Conservation (phyloP, 225 moss, liverwort and hornwort genomes). For the Anthoceros angustus region DNA sequence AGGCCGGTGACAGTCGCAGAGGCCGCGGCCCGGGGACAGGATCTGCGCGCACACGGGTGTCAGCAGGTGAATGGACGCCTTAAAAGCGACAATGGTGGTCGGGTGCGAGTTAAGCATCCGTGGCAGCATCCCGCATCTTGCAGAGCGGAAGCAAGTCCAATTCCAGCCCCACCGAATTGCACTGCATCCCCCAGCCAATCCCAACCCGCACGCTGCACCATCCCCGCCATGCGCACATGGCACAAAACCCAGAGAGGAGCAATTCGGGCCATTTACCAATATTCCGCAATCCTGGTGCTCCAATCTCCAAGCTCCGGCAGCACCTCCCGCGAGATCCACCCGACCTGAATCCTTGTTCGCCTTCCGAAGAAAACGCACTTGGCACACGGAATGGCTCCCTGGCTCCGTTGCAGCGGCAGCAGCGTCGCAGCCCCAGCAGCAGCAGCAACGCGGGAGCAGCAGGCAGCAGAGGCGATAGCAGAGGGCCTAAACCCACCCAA, state of each 20-base stretch:
- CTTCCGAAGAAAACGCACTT: too few relatives aligned
- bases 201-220: not conserved
- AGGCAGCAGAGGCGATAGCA: not conserved
- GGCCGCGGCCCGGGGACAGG: too few relatives aligned
- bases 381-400: too few relatives aligned
- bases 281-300: not conserved
- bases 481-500: not conserved
- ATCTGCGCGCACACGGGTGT: too few relatives aligned
- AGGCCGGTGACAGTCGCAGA: too few relatives aligned
- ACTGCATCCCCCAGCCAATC: too few relatives aligned
- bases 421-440: not conserved
- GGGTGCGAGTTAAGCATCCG: too few relatives aligned
- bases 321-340: slow-evolving; percentile 2
- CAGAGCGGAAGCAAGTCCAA: too few relatives aligned
- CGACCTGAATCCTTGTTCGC: not conserved
- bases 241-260: not conserved
- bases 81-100: too few relatives aligned
- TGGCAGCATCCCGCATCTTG: too few relatives aligned
- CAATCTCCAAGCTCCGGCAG: not conserved
- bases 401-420: not conserved
- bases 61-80: too few relatives aligned
- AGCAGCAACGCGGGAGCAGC: not conserved
- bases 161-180: too few relatives aligned
- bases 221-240: not conserved
- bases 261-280: not conserved